Base-by-base conservation (phyloP, 164 flowering plant species). In the Magnolia kwangsiensis region DNA sequence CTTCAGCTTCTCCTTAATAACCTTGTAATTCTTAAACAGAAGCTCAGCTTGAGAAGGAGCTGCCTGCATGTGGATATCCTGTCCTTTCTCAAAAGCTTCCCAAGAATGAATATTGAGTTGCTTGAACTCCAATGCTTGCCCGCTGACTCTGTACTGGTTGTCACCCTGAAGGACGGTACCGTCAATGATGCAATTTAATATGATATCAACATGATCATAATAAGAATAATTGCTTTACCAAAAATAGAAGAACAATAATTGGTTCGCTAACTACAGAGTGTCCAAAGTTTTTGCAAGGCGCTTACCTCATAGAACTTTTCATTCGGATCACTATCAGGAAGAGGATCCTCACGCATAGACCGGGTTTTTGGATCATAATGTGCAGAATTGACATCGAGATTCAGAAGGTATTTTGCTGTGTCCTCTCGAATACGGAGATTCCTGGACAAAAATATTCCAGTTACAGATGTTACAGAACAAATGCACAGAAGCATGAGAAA, bases 301-400 rank as follows among this genome's bases (percentile, higher is more conserved):
- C 89, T 79, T 68, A 88, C 96, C 55, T 50, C 81, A 83, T 92
- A 91, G 74, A 92, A 92, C 84, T 91, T 92, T 81, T 92, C 95
- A 78, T 89, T 93, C 0, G 96, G 94, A 85, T 93, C 92, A 82
- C 84, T 85, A 81, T 93, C 97, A 19, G 97, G 97, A 73, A 89
- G 89, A 82, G 96, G 97, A 88, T 91, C 97, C 81, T 90, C 97
- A 83, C 97, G 92, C 97, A 93, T 91, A 72, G 97, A 90, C 55
- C 96, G 89, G 7, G 92, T 93, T 82, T 93, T 93, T 27, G 96
- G 97, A 82, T 93, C 97, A 80, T 93, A 93, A 73, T 93, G 85
- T 55, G 97, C 86, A 72, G 98, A 94, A 78, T 94, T 90, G 45
- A 91, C 90, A 82, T 94, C 96, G 75, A 93, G 97, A 85, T 94